Base-by-base conservation (phyloP, 371 early-diverging fungal genomes). In the Nematocida sp. region DNA sequence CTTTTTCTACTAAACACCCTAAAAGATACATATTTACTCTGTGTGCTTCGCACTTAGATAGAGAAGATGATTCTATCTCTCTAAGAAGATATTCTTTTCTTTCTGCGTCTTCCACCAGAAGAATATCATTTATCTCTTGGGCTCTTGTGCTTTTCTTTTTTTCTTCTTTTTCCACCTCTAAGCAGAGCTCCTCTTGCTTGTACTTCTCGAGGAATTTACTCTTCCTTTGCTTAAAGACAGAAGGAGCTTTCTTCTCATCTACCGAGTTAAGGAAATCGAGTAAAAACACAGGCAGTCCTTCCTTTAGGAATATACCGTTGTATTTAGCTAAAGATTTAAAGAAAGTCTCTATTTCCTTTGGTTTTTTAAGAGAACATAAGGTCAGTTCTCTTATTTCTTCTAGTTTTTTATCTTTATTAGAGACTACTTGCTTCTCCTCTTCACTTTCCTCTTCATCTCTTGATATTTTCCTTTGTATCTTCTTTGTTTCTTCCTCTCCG, bases 181-280 rank as follows among this genome's bases (percentile, higher is more conserved):
- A 59, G 42, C 59, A 25, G 11, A 71, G 60, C 30, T 57, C 61
- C 33, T 20, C 30, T 20, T 39, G 40, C 16, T 59, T 7, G 48
- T 71, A 71, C 61, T 71, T 71, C 61, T 71, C 75, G 20, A 71
- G 39, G 26, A 71, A 71, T 49, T 71, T 71, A 9, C 16, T 50
- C 28, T 54, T 60, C 35, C 49, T 59, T 39, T 61, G 61, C 33
- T 71, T 71, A 32, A 71, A 55, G 7, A 71, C 47, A 18, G 75
- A n/a, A 13, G 75, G 53, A 13, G 45, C 30, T 13, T 50, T 71
- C 18, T 71, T 71, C 23, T 20, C 35, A 16, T 61, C 49, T 49
- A 28, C 30, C 40, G 42, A 47, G 13, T 50, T 42, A 16, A 71
- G 18, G 48, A 61, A 71, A 4, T 71, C 75, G 26, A 61, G 30